Evolutionary conservation across 331 rosid species (phyloP), one percentile per base, ranked within the genome.

Genomic region (Erythrophleum ivorense): DNA sequence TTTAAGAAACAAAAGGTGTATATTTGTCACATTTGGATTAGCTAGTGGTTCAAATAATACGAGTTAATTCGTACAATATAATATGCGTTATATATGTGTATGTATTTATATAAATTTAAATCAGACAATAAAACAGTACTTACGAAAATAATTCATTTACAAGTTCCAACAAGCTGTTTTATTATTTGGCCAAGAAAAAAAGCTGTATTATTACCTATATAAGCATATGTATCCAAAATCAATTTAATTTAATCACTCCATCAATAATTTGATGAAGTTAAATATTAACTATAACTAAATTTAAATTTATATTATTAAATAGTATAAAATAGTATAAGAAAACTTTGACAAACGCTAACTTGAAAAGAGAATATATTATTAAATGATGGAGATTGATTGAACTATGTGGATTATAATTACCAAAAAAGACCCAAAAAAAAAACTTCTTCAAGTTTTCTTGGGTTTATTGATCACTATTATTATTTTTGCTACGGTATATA

Each of bases 361-460:
- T 55, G 10, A 19, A 15, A 55, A 36, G 31, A 38, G 13, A 21
- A 73, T 57, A 57, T 19, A 41, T 75, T 31, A 40, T 21, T 57
- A 74, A 74, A 55, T 45, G 40, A 13, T 40, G 52, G 46, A 58
- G 41, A 75, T 43, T 59, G 64, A 59, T n/a, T 21, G 36, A 58
- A 34, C 43, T 73, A 33, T 66, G 7, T 14, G 62, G 19, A 29
- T 63, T 52, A 71, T 49, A 49, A 31, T 31, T 31, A 33, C 21
- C n/a, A 52, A 40, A 73, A 24, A 13, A 58, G 70, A n/a, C n/a
- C 24, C 45, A 3, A 18, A 60, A 50, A 2, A 60, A 13, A 43
- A 4, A 18, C 13, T 52, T 14, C 19, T 18, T 46, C 43, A 19
- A 75, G 48, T 33, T 45, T 45, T 24, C 19, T 41, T 49, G 54